Evolutionary conservation across 2,329 filamentous ascomycete species (phyloP).

Genomic region (Phyllosticta ampelicida): DNA sequence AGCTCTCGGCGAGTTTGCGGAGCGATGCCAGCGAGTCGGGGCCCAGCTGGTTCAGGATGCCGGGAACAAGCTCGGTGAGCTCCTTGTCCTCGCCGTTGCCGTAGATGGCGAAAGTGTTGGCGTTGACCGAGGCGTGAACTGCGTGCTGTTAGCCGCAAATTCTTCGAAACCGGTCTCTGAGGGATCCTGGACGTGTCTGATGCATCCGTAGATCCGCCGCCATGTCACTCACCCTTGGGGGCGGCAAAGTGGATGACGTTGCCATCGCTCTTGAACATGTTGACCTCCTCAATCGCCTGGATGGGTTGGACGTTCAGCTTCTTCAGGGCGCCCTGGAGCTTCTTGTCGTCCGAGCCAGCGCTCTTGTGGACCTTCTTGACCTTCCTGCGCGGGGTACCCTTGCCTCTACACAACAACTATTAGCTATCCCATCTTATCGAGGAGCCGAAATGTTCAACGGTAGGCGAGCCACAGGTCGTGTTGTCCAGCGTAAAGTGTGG

Average conservation of each 20-base stretch:
- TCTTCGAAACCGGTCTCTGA: not conserved
- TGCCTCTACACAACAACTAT: slow-evolving; percentile 53
- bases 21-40: slow-evolving; percentile 96
- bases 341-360: slow-evolving; percentile 96
- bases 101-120: slow-evolving; percentile 99
- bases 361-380: slow-evolving; percentile 95
- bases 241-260: slow-evolving; percentile 99
- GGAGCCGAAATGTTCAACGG: not conserved
- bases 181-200: not conserved
- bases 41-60: slow-evolving; percentile 98
- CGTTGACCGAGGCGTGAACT: slow-evolving; percentile 95
- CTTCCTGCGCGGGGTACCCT: slow-evolving; percentile 95
- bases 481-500: not conserved
- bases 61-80: slow-evolving; percentile 96
- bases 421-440: not conserved
- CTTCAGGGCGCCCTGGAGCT: slow-evolving; percentile 93
- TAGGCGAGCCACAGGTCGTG: not conserved
- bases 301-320: slow-evolving; percentile 99
- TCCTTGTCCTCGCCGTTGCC: slow-evolving; percentile 99
- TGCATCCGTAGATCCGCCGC: not conserved
- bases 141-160: slow-evolving; percentile 6
- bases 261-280: slow-evolving; percentile 99
- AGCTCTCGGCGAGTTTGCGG: slow-evolving; percentile 97
- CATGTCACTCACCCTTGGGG: slow-evolving; percentile 67
- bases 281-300: slow-evolving; percentile 99